Base-by-base conservation (phyloP, 1,139 yeast species). In the Candida sanyaensis region DNA sequence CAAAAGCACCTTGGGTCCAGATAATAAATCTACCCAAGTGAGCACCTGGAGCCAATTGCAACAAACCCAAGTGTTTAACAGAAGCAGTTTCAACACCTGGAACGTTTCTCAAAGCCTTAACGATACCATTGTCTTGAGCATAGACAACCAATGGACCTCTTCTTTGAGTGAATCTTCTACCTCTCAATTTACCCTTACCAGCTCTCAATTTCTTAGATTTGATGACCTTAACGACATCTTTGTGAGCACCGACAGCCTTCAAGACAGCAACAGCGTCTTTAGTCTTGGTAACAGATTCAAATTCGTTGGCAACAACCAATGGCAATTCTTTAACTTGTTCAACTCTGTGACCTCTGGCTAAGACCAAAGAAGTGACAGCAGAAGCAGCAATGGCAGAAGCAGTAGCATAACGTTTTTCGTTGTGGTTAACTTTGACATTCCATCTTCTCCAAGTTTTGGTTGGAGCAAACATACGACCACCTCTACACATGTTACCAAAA, bases 401-500 rank as follows among this genome's bases (percentile, higher is more conserved):
- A 66, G 98, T 92, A 64, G 99, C 99, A 80, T 92, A 93, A 82
- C 98, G 93, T 88, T 92, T 93, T 84, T 93, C 97, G 90, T 92
- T 93, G 81, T 91, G 97, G 97, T 93, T 93, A 69, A 93, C 97
- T 88, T 91, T 93, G 75, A 93, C 96, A 91, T 95, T 96, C 99
- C 99, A 93, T 83, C 87, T 91, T 88, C 99, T 91, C 99, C 99
- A 93, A 79, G 96, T 91, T 87, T 95, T 93, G 80, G 99, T 93
- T 78, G 99, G 99, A 78, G 99, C 97, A 73, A 93, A 93, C 98
- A 93, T 93, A 83, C 99, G 96, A 84, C 99, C 99, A 79, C 98
- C 97, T 83, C 99, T 93, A 87, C 99, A 93, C 99, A 93, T 93
- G 95, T 93, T 93, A 86, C 99, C 99, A 85, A 93, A 93, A 75